Conservation (phyloP, 2,329 filamentous ascomycete species). For the Apiospora phragmitis region DNA sequence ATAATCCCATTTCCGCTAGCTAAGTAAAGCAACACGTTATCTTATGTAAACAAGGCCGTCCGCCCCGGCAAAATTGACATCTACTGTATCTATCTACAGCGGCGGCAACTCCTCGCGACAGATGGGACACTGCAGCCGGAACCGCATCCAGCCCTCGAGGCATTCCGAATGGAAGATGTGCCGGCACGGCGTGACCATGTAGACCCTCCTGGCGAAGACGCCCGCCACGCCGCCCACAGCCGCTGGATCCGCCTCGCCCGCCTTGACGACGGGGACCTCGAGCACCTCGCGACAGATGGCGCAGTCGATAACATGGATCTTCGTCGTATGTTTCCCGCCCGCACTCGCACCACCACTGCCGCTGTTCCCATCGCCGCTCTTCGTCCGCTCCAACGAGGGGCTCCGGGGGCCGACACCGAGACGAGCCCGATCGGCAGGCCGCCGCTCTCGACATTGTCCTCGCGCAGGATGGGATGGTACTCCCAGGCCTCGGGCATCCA, state of each 20-base stretch:
- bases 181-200: constrained; percentile 97
- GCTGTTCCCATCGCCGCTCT: constrained; percentile 22
- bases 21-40: background rate
- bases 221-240: constrained; percentile 57
- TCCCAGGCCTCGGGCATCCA: constrained; percentile 82
- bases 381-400: constrained; percentile 32
- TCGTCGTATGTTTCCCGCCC: constrained; percentile 32
- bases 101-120: constrained; percentile 89
- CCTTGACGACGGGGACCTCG: constrained; percentile 78
- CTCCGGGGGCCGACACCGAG: constrained; percentile 46
- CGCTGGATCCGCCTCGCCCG: constrained; percentile 51
- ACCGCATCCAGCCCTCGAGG: constrained; percentile 94
- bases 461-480: constrained; percentile 86
- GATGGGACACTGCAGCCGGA: constrained; percentile 90
- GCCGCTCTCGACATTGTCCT: constrained; percentile 78
- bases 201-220: constrained; percentile 76
- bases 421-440: constrained; percentile 77
- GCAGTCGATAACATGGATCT: constrained; percentile 72
- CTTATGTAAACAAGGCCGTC: background rate
- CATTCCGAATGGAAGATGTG: constrained; percentile 95
- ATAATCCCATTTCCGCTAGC: background rate
- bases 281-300: constrained; percentile 92
- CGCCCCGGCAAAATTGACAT: too few relatives aligned
- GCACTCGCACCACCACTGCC: too few relatives aligned
- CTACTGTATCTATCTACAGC: constrained; percentile 56